These are phyloP conservation scores for Ottelia alismoides DNA, from an alignment of 106 monocot genomes.

Conservation along the genomic window DNA sequence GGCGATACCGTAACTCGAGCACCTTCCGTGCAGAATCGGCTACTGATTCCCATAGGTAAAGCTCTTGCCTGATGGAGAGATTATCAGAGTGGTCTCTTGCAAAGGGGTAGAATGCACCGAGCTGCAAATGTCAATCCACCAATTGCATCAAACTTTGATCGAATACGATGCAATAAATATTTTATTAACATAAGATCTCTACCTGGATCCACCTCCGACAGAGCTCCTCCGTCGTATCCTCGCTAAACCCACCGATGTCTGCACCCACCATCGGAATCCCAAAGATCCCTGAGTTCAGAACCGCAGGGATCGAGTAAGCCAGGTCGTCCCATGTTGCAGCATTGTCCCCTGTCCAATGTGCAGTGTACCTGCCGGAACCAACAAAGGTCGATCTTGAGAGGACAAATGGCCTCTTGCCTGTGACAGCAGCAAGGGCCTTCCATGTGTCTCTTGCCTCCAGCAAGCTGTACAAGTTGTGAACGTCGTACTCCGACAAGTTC, in stretches of 20 bases:
- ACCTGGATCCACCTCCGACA: constrained; percentile 37
- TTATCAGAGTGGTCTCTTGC: constrained; percentile 46
- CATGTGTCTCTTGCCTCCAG: no score
- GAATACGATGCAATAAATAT: no score
- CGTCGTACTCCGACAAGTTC: no score
- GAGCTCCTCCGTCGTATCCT: constrained; percentile 33
- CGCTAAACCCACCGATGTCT: constrained; percentile 64
- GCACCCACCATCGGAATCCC: constrained; percentile 82
- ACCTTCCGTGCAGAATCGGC: constrained; percentile 37
- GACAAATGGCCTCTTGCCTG: no score
- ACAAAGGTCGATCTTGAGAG: no score
- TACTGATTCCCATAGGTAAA: constrained; percentile 61
- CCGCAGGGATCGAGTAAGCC: no score
- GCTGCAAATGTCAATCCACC: constrained; percentile 3
- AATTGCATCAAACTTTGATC: neutral
- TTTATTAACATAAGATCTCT: neutral
- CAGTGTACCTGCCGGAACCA: no score
- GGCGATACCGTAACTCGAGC: constrained; percentile 63
- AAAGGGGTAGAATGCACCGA: constrained; percentile 88
- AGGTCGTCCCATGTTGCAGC: no score
- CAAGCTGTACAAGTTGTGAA: no score
- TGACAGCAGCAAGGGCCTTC: no score
- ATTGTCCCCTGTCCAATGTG: no score
- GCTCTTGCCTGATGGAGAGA: constrained; percentile 29
- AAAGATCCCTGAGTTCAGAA: constrained; percentile 57